Evolutionary conservation across 805 yeast species (phyloP).

Genomic region (Zygoascus tannicola): DNA sequence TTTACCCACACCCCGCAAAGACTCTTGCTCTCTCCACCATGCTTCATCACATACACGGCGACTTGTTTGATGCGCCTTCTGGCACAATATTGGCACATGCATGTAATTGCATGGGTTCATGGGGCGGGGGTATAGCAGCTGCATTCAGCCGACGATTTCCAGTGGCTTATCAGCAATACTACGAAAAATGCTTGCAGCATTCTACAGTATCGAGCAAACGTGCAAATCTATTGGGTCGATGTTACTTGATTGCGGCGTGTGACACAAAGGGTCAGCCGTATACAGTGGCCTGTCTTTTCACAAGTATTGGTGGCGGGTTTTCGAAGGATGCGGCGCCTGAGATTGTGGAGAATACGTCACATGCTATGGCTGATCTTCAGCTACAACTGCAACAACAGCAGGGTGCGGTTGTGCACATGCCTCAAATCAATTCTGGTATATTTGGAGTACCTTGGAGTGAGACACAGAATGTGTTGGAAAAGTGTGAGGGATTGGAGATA

Average conservation of each 20-base stretch:
- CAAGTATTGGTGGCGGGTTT: slow-evolving; percentile 46
- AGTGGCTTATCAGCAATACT: slow-evolving; percentile 43
- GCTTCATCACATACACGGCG: slow-evolving; percentile 53
- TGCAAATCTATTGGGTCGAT: slow-evolving; percentile 42
- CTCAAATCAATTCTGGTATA: slow-evolving; percentile 72
- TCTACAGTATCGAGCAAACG: slow-evolving; percentile 17
- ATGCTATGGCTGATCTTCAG: slow-evolving; percentile 40
- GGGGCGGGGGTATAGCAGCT: slow-evolving; percentile 83
- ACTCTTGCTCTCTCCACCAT: too few species aligned
- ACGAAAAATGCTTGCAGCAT: slow-evolving; percentile 32
- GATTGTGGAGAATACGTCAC: slow-evolving; percentile 43
- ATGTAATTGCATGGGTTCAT: slow-evolving; percentile 65
- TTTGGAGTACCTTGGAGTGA: slow-evolving; percentile 71
- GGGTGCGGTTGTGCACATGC: slow-evolving; percentile 44
- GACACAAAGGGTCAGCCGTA: slow-evolving; percentile 21
- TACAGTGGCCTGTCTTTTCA: slow-evolving; percentile 61
- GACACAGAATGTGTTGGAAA: slow-evolving; percentile 47
- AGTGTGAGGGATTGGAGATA: background rate
- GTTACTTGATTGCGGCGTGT: slow-evolving; percentile 38
- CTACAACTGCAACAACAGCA: slow-evolving; percentile 28
- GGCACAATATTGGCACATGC: slow-evolving; percentile 60
- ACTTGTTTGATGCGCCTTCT: slow-evolving; percentile 36
- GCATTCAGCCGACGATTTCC: slow-evolving; percentile 48
- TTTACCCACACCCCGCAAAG: too few species aligned
- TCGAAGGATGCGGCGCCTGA: slow-evolving; percentile 34